These are phyloP conservation scores for Cytospora piceae DNA, from an alignment of 2,329 filamentous ascomycete species.

Conservation along the genomic window DNA sequence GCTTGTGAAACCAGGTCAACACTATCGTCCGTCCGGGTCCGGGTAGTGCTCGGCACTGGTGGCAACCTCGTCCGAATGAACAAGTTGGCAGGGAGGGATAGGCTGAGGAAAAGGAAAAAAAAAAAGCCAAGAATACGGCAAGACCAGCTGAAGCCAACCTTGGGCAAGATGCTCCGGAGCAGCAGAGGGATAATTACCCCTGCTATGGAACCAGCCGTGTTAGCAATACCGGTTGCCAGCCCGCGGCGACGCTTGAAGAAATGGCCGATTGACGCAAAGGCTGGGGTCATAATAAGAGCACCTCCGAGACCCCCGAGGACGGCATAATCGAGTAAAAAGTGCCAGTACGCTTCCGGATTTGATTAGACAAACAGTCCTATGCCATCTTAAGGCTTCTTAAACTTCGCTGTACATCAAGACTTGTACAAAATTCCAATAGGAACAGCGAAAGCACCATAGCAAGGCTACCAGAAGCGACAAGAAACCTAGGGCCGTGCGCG, in stretches of 20 bases:
- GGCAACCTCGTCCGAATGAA: constrained; percentile 59
- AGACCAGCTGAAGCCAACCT: constrained; percentile 52
- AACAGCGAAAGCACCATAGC: constrained; percentile 65
- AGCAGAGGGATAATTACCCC: constrained; percentile 64
- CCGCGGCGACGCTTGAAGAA: constrained; percentile 77
- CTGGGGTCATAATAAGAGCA: constrained; percentile 76
- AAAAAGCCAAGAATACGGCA: constrained; percentile 53
- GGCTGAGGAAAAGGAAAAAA: constrained; percentile 50
- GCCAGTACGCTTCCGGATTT: constrained; percentile 63
- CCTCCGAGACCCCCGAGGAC: constrained; percentile 72
- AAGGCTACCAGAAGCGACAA: constrained; percentile 67
- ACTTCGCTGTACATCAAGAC: constrained; percentile 15
- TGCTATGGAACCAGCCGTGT: constrained; percentile 70
- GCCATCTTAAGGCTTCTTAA: no score
- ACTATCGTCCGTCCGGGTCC: constrained; percentile 32
- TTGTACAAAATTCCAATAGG: constrained; percentile 66
- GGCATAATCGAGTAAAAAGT: constrained; percentile 78
- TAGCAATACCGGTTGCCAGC: constrained; percentile 76
- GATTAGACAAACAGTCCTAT: no score
- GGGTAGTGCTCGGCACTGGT: no score
- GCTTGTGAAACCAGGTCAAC: no score
- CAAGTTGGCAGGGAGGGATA: constrained; percentile 51
- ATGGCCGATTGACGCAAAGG: constrained; percentile 76
- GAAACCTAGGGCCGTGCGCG: constrained; percentile 66
- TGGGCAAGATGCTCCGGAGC: constrained; percentile 48